These are phyloP conservation scores for Fusarium sp. DNA, from an alignment of 2,329 filamentous ascomycete species.

Conservation along the genomic window DNA sequence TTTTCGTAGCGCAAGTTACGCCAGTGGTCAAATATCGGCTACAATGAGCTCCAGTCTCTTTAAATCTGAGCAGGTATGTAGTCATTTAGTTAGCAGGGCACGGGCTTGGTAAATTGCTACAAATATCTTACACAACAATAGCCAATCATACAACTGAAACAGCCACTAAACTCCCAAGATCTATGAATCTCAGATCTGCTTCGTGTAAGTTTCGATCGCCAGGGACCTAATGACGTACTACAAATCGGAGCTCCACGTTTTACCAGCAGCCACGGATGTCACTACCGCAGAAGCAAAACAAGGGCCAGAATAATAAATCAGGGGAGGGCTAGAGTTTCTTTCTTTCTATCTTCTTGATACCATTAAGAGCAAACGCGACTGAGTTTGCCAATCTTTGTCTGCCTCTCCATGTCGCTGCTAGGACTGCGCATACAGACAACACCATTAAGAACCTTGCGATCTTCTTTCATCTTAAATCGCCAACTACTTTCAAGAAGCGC, in stretches of 20 bases:
- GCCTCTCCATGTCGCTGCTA: conserved; percentile 14
- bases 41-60: not conserved
- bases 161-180: conserved; percentile 9
- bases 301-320: conserved; percentile 2
- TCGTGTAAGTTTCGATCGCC: conserved; percentile 49
- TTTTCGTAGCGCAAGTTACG: not conserved
- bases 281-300: conserved; percentile 39
- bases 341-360: not conserved
- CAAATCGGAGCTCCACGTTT: conserved; percentile 48
- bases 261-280: conserved; percentile 40
- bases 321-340: not conserved
- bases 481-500: not conserved
- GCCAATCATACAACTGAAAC: conserved; percentile 15
- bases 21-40: not conserved
- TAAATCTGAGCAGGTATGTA: too few relatives aligned
- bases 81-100: too few relatives aligned
- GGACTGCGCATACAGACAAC: not conserved
- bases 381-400: not conserved
- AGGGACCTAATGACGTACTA: conserved; percentile 50
- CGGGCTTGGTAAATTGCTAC: not conserved
- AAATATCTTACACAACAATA: not conserved
- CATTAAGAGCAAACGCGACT: not conserved
- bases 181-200: conserved; percentile 42
- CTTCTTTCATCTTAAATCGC: not conserved
- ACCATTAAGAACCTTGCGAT: not conserved